Base-by-base conservation (phyloP, 2,329 filamentous ascomycete species). In the Neonectria magnoliae region DNA sequence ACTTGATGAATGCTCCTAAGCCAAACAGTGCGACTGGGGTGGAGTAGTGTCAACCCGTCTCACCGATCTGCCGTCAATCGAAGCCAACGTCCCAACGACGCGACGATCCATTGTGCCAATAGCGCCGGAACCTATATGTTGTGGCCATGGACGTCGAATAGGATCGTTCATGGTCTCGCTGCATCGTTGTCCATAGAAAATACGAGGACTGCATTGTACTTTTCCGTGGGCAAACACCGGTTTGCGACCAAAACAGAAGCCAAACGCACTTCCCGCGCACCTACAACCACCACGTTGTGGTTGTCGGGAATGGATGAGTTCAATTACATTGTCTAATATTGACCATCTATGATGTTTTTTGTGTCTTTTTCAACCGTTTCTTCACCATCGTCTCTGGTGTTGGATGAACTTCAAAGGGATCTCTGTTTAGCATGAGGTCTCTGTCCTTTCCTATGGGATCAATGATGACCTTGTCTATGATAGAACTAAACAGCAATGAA, bases 361-460 rank as follows among this genome's bases (percentile, higher is more conserved):
- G 33, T 9, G 16, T 57, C 20, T 7, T 2, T 16, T 31, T 8
- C 13, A 31, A 48, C 31, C 27, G 29, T 18, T 31, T 10, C 10
- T 14, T n/a, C 4, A 22, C 5, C 11, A n/a, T 33, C 53, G 10
- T 33, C 7, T 47, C 18, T 51, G 5, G 14, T 22, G 27, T 33
- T 47, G 41, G 45, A 47, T 56, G 20, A n/a, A 14, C 38, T 36
- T 56, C 53, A 57, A 62, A 57, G 41, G 13, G 3, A 41, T 53
- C 51, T 56, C 61, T 45, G 61, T 64, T 59, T 55, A 27, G 5
- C 8, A n/a, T 60, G 56, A 56, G 27, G 20, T 22, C 13, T 3
- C 4, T 60, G 56, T 56, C 50, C 29, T 48, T 45, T n/a, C 11
- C 13, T 22, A 50, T 64, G 61, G 61, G 38, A 60, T 56, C 20